phyloP scores from a whole-genome alignment of 169 alveolate species.

The Toxoplasma gondii region DNA sequence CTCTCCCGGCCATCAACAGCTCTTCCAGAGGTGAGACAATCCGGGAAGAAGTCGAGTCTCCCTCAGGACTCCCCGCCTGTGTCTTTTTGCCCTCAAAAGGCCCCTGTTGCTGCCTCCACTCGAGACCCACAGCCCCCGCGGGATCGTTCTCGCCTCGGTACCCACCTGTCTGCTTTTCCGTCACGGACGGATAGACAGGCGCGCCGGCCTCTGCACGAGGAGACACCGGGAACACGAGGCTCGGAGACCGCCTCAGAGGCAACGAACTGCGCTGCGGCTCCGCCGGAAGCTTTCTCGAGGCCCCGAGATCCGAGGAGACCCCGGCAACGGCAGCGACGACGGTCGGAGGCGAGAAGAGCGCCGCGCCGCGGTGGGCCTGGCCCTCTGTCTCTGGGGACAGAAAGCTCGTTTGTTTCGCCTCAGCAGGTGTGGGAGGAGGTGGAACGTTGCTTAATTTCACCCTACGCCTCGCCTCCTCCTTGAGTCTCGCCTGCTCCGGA shows the following conservation, averaged over 20 bases:
- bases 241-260: background rate
- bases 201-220: background rate
- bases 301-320: background rate
- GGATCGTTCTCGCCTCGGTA: background rate
- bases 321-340: background rate
- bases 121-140: no score
- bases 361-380: background rate
- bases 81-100: no score
- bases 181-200: background rate
- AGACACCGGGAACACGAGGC: background rate
- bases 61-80: no score
- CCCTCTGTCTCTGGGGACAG: background rate
- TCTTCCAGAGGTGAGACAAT: background rate
- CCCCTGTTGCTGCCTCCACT: no score
- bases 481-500: no score
- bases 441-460: no score
- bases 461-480: no score
- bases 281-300: background rate
- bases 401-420: background rate
- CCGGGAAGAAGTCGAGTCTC: background rate
- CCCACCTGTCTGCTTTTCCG: background rate
- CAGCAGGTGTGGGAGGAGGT: background rate
- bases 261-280: slow-evolving; percentile 19
- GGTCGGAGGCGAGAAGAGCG: no score
- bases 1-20: background rate